Percentiles rank a stretch among this genome's conserved stretches.
phyloP scores from a whole-genome alignment of 2,329 filamentous ascomycete genomes.

The Microcyclosporella mali region DNA sequence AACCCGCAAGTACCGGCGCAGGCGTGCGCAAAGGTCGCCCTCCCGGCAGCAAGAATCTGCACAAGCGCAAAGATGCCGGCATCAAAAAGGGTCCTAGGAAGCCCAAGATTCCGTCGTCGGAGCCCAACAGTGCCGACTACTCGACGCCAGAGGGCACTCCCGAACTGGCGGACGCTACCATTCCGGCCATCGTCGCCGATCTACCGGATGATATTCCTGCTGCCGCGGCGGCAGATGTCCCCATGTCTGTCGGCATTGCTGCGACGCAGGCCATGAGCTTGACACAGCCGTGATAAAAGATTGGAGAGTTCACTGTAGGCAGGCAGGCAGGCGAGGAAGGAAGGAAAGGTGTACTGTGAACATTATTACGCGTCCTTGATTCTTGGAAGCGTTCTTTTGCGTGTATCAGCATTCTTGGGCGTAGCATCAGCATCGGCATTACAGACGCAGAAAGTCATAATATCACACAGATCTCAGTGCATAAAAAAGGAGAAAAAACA shows the following conservation, averaged over 20 bases:
- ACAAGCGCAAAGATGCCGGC: slow-evolving; percentile 42
- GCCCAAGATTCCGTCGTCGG: slow-evolving; percentile 8
- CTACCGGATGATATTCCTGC: slow-evolving; percentile 3
- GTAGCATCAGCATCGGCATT: no score
- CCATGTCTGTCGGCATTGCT: not conserved
- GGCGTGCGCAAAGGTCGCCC: slow-evolving; percentile 32
- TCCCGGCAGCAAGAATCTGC: slow-evolving; percentile 44
- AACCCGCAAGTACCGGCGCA: slow-evolving; percentile 7
- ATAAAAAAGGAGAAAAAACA: no score
- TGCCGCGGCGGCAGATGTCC: slow-evolving; percentile 1
- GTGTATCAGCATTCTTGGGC: no score
- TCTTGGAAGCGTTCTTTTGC: no score
- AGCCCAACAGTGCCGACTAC: not conserved
- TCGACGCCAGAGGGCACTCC: not conserved
- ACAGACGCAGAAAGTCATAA: not conserved
- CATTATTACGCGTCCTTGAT: no score
- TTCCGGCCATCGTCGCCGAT: slow-evolving; percentile 3
- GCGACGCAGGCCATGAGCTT: not conserved
- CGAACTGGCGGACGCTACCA: not conserved
- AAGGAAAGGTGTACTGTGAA: no score
- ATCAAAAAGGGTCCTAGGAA: slow-evolving; percentile 45
- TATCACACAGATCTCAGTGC: not conserved
- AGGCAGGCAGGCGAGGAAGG: no score
- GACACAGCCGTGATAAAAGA: not conserved
- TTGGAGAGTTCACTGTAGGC: no score